These are phyloP conservation scores for Angomonas deanei DNA, from an alignment of 208 protist genomes.

Conservation along the genomic window DNA sequence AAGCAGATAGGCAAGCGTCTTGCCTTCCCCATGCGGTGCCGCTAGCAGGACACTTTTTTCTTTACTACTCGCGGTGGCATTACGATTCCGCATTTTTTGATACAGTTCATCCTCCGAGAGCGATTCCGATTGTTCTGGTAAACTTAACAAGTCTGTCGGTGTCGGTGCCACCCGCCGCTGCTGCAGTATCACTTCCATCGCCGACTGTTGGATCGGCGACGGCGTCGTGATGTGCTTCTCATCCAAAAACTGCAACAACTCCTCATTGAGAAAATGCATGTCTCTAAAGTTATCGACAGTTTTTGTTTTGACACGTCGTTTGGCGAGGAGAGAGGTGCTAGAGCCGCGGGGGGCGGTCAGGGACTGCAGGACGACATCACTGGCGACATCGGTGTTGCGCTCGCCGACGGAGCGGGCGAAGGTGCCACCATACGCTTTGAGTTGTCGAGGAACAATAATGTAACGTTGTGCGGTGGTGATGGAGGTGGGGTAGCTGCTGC, in stretches of 20 bases:
- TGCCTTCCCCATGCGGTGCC: slow-evolving; percentile 81
- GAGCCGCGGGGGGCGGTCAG: slow-evolving; percentile 16
- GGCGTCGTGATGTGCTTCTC: slow-evolving; percentile 45
- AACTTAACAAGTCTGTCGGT: background rate
- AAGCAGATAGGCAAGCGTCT: slow-evolving; percentile 77
- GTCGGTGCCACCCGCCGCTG: background rate
- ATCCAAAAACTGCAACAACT: slow-evolving; percentile 35
- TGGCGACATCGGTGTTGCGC: slow-evolving; percentile 42
- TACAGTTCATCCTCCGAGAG: background rate
- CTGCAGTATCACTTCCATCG: slow-evolving; percentile 68
- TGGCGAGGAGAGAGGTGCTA: slow-evolving; percentile 27
- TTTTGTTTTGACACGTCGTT: slow-evolving; percentile 57
- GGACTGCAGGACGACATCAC: slow-evolving; percentile 60
- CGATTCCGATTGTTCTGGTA: background rate
- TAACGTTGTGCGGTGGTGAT: slow-evolving; percentile 18
- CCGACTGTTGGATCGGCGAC: slow-evolving; percentile 78
- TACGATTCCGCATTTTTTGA: background rate
- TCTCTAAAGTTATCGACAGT: slow-evolving; percentile 57
- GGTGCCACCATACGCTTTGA: slow-evolving; percentile 76
- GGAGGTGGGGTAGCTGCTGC: too few relatives aligned
- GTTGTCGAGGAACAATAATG: slow-evolving; percentile 68
- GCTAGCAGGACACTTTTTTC: slow-evolving; percentile 65
- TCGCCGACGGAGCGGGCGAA: slow-evolving; percentile 68
- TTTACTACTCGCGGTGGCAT: background rate
- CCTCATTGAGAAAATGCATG: slow-evolving; percentile 40